A percentile compares a stretch with the other conserved stretches of the same genome.
These are phyloP conservation scores for Fusarium sp. DNA, from an alignment of 2,329 filamentous ascomycete genomes.

Conservation along the genomic window DNA sequence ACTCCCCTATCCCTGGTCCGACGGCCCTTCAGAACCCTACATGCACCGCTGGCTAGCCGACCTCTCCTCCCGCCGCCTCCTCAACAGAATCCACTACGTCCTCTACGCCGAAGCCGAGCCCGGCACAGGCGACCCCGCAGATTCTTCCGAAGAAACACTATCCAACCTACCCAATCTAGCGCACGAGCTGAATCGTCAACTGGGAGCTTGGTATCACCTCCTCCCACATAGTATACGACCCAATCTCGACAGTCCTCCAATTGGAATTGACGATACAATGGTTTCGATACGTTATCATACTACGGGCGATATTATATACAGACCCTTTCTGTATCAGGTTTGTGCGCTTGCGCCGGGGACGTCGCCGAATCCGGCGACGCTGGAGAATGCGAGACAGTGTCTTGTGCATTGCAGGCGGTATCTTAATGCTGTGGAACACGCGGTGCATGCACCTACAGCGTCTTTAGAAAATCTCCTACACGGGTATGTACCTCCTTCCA, in stretches of 20 bases:
- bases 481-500: not conserved
- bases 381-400: conserved; percentile 35
- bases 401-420: conserved; percentile 33
- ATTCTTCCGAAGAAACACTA: conserved; percentile 11
- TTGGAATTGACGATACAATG: conserved; percentile 31
- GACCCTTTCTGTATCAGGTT: conserved; percentile 34
- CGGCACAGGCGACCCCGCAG: conserved; percentile 5
- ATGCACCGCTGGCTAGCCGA: conserved; percentile 39
- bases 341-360: conserved; percentile 10
- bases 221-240: conserved; percentile 35
- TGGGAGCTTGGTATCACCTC: conserved; percentile 36
- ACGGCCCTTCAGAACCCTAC: conserved; percentile 25
- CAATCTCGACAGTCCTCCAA: conserved; percentile 10
- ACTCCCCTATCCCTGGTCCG: conserved; percentile 32
- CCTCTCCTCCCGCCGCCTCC: conserved; percentile 30
- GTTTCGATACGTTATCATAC: conserved; percentile 37
- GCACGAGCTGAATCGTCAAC: conserved; percentile 33
- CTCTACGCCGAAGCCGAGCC: conserved; percentile 34
- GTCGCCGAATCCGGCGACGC: conserved; percentile 4
- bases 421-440: conserved; percentile 27
- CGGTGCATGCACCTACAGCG: conserved; percentile 16
- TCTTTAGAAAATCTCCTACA: conserved; percentile 35
- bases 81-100: conserved; percentile 37
- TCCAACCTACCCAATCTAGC: conserved; percentile 18
- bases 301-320: conserved; percentile 31